phyloP scores from a whole-genome alignment of 768 basidiomycete genomes.

The Lepiota brunneoincarnata region DNA sequence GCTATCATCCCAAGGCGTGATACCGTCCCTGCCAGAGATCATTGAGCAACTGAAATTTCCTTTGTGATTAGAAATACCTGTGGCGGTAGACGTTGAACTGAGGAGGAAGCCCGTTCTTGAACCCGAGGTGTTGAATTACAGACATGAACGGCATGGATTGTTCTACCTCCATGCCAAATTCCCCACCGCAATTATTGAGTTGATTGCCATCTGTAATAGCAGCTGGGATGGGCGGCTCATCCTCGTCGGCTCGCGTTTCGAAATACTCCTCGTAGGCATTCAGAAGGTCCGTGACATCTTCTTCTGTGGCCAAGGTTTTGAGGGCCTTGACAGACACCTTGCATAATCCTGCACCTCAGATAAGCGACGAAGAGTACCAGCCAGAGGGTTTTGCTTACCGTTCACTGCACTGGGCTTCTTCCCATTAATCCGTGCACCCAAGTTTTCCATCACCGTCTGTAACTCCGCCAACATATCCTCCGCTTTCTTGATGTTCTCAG shows the following conservation, averaged over 20 bases:
- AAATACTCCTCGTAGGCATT: conserved; percentile 1
- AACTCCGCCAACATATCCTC: background rate
- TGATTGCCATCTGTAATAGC: background rate
- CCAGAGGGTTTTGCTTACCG: background rate
- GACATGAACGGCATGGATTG: background rate
- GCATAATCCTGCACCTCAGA: background rate
- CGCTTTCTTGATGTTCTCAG: background rate
- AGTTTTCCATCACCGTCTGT: background rate
- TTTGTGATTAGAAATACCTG: too few relatives aligned
- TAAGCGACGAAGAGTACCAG: background rate
- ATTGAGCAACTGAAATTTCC: conserved; percentile 1
- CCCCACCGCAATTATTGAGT: background rate
- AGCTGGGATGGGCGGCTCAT: background rate
- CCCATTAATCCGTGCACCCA: background rate
- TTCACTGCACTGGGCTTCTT: background rate
- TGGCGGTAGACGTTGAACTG: background rate
- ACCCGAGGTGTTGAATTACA: background rate
- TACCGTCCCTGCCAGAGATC: conserved; percentile 13
- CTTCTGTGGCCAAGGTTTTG: background rate
- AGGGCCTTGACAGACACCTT: background rate
- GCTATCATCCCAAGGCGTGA: background rate
- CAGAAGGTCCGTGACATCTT: background rate
- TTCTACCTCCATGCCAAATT: background rate
- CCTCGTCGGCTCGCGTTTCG: background rate
- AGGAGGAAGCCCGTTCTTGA: background rate